Percentiles rank a stretch among this genome's conserved stretches.
phyloP scores from a whole-genome alignment of 129 eudicot species.

The Pseudognaphalium luteoalbum region DNA sequence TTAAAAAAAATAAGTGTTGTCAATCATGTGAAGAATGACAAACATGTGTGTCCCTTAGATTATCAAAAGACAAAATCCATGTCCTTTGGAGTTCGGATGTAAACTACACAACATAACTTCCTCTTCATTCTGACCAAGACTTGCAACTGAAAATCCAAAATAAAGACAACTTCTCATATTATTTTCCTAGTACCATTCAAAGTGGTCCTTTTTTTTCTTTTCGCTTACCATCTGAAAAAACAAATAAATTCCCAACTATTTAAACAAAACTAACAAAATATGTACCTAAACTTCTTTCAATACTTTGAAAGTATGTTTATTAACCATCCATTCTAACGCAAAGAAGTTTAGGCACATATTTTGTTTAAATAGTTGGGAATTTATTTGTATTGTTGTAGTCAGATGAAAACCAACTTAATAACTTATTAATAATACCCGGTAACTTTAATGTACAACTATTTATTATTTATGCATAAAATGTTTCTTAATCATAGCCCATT shows the following conservation, averaged over 20 bases:
- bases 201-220: constrained; percentile 18
- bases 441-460: no score
- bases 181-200: constrained; percentile 29
- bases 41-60: constrained; percentile 27
- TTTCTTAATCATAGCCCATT: no score
- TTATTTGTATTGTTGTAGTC: no score
- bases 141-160: constrained; percentile 32
- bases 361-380: no score
- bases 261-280: background rate
- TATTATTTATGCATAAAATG: no score
- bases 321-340: background rate
- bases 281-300: background rate
- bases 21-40: constrained; percentile 12
- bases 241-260: background rate
- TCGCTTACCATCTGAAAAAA: background rate
- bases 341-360: no score
- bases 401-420: no score
- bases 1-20: background rate
- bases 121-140: constrained; percentile 20
- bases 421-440: no score
- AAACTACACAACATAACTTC: constrained; percentile 19
- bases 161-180: constrained; percentile 27
- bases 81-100: background rate
- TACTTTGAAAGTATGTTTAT: background rate
- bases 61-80: constrained; percentile 22